Percentiles rank a stretch among this genome's conserved stretches.
phyloP scores from a whole-genome alignment of 371 early-diverging fungal genomes.

The Apophysomyces sp. region DNA sequence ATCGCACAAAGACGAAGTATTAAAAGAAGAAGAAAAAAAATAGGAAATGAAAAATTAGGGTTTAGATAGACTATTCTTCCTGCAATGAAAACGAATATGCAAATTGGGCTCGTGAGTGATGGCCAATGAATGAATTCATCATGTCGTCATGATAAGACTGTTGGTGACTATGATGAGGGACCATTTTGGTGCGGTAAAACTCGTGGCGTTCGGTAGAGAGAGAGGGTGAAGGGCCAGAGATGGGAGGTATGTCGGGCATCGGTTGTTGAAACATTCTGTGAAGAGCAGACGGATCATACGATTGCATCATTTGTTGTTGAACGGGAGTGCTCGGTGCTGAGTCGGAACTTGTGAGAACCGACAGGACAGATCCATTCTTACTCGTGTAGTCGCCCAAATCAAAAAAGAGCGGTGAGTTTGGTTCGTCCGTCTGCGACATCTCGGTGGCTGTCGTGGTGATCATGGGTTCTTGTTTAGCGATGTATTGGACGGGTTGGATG shows the following conservation, averaged over 20 bases:
- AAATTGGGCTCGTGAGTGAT: background rate
- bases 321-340: slow-evolving; percentile 2
- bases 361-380: background rate
- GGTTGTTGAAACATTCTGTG: slow-evolving; percentile 1
- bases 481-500: background rate
- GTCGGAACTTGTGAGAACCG: background rate
- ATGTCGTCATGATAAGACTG: background rate
- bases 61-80: background rate
- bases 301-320: background rate
- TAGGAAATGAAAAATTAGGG: background rate
- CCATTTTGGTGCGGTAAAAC: background rate
- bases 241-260: background rate
- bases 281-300: background rate
- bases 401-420: background rate
- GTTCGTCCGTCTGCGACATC: background rate
- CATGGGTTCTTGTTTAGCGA: background rate
- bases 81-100: background rate
- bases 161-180: background rate
- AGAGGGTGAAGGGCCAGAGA: background rate
- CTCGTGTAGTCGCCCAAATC: slow-evolving; percentile 1
- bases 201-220: background rate
- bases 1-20: background rate
- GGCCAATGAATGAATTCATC: background rate
- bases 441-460: background rate
- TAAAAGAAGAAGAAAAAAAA: background rate